Evolutionary conservation across 345 rosid genomes (phyloP).

Genomic region (Aurinia saxatilis): DNA sequence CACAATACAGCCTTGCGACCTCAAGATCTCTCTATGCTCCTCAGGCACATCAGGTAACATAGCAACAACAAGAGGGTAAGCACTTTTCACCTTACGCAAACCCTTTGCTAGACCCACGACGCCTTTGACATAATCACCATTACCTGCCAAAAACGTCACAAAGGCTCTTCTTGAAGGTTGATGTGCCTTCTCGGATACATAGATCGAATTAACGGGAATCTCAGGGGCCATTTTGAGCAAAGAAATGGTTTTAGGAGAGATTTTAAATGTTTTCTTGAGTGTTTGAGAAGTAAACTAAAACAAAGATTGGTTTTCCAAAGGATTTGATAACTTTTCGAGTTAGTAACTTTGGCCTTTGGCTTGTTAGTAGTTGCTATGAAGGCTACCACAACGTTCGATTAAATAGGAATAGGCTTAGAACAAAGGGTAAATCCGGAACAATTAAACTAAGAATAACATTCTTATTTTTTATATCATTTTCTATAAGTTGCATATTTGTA

Average conservation of each 20-base stretch:
- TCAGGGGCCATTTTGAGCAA: slow-evolving; percentile 40
- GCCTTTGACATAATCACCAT: slow-evolving; percentile 70
- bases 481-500: neutral
- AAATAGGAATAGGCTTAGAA: slow-evolving; percentile 17
- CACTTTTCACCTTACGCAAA: slow-evolving; percentile 50
- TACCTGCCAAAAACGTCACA: slow-evolving; percentile 71
- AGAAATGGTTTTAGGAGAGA: neutral
- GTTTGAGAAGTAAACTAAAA: slow-evolving; percentile 20
- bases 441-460: neutral
- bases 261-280: slow-evolving; percentile 4
- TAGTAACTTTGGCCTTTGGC: slow-evolving; percentile 1
- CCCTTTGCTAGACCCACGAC: slow-evolving; percentile 82
- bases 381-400: slow-evolving; percentile 3
- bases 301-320: neutral
- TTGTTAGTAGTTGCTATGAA: slow-evolving; percentile 2
- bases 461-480: neutral
- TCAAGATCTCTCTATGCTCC: slow-evolving; percentile 56
- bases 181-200: slow-evolving; percentile 26
- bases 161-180: slow-evolving; percentile 37
- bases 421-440: slow-evolving; percentile 20
- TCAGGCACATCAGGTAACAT: slow-evolving; percentile 74
- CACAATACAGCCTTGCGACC: slow-evolving; percentile 58
- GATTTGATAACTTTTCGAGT: neutral
- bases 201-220: slow-evolving; percentile 23
- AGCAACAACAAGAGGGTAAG: slow-evolving; percentile 74